phyloP scores from a whole-genome alignment of 2,329 filamentous ascomycete species.

The Drechslerella dactyloides region DNA sequence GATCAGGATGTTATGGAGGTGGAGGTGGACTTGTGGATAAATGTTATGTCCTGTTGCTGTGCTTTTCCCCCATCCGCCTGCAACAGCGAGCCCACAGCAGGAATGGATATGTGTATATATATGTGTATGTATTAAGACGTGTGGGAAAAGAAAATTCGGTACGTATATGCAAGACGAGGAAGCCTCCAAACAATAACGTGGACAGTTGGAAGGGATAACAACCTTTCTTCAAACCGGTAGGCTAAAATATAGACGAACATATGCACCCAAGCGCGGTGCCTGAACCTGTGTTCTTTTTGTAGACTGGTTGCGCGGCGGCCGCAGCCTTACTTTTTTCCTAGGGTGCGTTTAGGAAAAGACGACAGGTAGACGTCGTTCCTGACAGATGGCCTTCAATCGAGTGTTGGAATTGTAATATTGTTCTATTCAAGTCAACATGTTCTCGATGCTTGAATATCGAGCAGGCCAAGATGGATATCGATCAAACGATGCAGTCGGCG shows the following conservation, averaged over 20 bases:
- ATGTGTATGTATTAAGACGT: slow-evolving; percentile 8
- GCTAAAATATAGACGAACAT: slow-evolving; percentile 16
- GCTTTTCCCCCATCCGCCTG: slow-evolving; percentile 18
- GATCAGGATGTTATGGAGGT: slow-evolving; percentile 41
- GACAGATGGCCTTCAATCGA: slow-evolving; percentile 17
- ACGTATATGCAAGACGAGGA: slow-evolving; percentile 25
- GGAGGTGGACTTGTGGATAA: slow-evolving; percentile 39
- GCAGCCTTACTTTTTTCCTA: slow-evolving; percentile 11
- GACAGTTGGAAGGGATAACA: slow-evolving; percentile 48
- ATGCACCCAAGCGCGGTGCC: slow-evolving; percentile 37
- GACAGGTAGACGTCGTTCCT: slow-evolving; percentile 25
- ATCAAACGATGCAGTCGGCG: slow-evolving; percentile 14
- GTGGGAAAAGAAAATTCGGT: slow-evolving; percentile 37
- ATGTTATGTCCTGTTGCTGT: slow-evolving; percentile 40
- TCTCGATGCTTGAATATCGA: background rate
- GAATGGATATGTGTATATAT: slow-evolving; percentile 25
- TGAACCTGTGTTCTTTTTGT: slow-evolving; percentile 21
- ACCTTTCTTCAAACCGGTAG: slow-evolving; percentile 13
- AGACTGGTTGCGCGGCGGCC: slow-evolving; percentile 25
- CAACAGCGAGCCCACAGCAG: slow-evolving; percentile 14
- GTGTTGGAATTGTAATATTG: slow-evolving; percentile 45
- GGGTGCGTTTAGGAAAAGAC: slow-evolving; percentile 6
- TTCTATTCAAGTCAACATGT: slow-evolving; percentile 18
- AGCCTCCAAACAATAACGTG: slow-evolving; percentile 45
- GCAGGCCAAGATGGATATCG: background rate